Base-by-base conservation (phyloP, 345 rosid genomes). In the Rhizophora apiculata region DNA sequence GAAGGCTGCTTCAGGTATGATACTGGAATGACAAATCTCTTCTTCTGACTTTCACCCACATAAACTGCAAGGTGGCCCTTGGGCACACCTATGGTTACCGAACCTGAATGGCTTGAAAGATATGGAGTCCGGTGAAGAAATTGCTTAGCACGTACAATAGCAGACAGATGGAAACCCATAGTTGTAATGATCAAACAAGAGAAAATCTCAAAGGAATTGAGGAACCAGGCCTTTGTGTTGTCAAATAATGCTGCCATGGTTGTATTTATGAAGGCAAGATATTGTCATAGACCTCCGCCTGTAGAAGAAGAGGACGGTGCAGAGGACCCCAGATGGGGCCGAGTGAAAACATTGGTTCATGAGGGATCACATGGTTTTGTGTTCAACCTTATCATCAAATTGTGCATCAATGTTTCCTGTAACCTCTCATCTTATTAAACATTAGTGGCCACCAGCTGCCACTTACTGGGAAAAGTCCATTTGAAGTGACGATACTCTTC, bases 1-100 rank as follows among this genome's bases (percentile, higher is more conserved):
- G 62, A 60, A 62, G 85, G 79, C 19, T 80, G 74, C 53, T 65
- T 80, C 73, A 86, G 61, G 74, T 61, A 82, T 16, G 82, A 81
- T 16, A 79, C 13, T 31, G 87, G 83, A 68, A 82, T 75, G 26
- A 77, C 56, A 62, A 69, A 82, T 61, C 82, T 64, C 71, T 71
- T 83, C 69, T 48, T 81, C 63, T 68, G 29, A 46, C 39, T 36
- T 26, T 80, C 86, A 11, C 79, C 82, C 19, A 73, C 78, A 61
- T 78, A 73, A 24, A 73, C 81, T 0, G 74, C 59, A 27, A 76
- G 67, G 56, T 62, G 60, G 37, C 71, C 81, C 66, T 79, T 77
- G 21, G 79, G 82, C 27, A 79, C 79, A 58, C 39, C 36, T 8
- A 19, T 13, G 27, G 71, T 21, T 7, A 8, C 59, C 3, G 30